Conservation (phyloP, 2,329 filamentous ascomycete species). For the Colletotrichum sp. region DNA sequence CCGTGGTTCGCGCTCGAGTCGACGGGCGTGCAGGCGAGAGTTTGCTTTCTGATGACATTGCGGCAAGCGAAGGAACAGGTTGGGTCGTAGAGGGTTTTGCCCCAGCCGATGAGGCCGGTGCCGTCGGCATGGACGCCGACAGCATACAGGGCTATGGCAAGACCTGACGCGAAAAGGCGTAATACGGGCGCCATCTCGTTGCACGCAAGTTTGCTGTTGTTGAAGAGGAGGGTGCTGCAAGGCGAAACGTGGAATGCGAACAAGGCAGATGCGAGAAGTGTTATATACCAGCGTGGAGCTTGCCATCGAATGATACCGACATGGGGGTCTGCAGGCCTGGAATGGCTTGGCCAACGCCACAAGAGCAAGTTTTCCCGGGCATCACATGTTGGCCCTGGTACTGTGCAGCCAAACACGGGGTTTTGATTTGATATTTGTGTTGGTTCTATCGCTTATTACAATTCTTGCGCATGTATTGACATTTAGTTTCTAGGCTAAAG, state of each 20-base stretch:
- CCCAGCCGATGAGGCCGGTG: conserved; percentile 19
- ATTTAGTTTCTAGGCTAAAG: neutral
- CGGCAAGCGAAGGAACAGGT: conserved; percentile 34
- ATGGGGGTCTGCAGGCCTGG: neutral
- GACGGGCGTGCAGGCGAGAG: conserved; percentile 26
- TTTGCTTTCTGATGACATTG: conserved; percentile 23
- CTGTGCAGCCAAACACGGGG: neutral
- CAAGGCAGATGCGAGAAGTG: neutral
- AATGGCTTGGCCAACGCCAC: conserved; percentile 8
- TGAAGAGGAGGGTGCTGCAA: too few species aligned
- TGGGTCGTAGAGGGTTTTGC: conserved; percentile 22
- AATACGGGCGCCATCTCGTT: neutral
- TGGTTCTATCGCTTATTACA: neutral
- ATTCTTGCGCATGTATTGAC: neutral
- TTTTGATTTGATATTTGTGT: neutral
- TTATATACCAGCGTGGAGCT: neutral
- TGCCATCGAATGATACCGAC: neutral
- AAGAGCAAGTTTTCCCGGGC: conserved; percentile 2
- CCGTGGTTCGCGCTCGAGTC: neutral
- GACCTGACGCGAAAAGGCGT: neutral
- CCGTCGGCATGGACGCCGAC: neutral
- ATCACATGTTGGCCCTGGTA: neutral
- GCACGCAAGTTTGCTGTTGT: neutral
- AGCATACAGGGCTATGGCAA: neutral
- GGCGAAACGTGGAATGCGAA: neutral